Conservation (phyloP, 208 protist genomes). For the Sergeia podlipaevii region DNA sequence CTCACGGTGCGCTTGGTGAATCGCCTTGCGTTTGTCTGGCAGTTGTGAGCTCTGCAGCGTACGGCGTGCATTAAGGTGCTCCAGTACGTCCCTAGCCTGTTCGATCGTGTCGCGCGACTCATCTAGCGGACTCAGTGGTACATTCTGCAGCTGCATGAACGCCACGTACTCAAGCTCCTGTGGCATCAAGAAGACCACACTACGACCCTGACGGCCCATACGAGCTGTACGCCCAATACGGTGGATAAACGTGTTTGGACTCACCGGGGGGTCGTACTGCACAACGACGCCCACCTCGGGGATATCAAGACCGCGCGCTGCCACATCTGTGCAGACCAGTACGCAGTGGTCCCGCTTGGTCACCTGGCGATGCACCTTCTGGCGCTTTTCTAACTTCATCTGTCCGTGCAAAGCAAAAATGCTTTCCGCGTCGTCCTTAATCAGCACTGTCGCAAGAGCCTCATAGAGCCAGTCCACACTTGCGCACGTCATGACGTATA, state of each 20-base stretch:
- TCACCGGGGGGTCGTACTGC: constrained; percentile 97
- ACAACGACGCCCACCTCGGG: constrained; percentile 94
- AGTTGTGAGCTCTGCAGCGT: constrained; percentile 69
- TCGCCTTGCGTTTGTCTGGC: constrained; percentile 55
- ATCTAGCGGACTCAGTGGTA: constrained; percentile 70
- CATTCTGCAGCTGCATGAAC: constrained; percentile 91
- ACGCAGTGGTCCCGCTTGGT: constrained; percentile 69
- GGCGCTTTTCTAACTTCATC: constrained; percentile 88
- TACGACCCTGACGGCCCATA: constrained; percentile 91
- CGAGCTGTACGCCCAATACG: constrained; percentile 96
- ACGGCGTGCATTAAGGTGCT: constrained; percentile 57
- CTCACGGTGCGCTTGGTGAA: constrained; percentile 68
- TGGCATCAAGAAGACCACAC: constrained; percentile 92
- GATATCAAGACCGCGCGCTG: constrained; percentile 96
- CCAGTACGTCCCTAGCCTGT: constrained; percentile 37
- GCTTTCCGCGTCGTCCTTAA: constrained; percentile 46
- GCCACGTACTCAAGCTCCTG: constrained; percentile 92
- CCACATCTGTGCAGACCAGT: constrained; percentile 96
- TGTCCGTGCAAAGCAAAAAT: constrained; percentile 91
- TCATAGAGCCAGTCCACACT: constrained; percentile 90
- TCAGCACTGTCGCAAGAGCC: constrained; percentile 60
- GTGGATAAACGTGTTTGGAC: constrained; percentile 95
- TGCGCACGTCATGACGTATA: constrained; percentile 93
- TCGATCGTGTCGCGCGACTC: constrained; percentile 67
- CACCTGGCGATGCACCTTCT: constrained; percentile 72